A percentile compares a stretch with the other conserved stretches of the same genome.
Conservation (phyloP, 345 rosid species). For the Eucalyptus cloeziana region DNA sequence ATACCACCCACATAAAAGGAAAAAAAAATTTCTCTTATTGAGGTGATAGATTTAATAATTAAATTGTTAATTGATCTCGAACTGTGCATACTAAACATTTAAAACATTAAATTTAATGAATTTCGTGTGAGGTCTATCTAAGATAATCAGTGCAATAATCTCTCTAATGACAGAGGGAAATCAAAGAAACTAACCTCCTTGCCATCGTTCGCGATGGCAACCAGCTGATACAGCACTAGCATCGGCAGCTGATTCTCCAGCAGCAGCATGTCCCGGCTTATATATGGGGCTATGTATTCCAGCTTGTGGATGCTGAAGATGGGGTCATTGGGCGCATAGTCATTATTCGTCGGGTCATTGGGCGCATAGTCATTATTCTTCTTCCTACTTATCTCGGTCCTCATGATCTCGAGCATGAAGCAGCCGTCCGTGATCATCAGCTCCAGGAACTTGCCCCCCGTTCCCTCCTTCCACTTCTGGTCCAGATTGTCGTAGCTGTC, state of each 20-base stretch:
- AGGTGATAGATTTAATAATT: background rate
- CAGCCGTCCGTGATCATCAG: slow-evolving; percentile 47
- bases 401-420: slow-evolving; percentile 38
- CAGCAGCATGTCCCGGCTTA: background rate
- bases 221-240: fast-evolving
- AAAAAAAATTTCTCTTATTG: background rate
- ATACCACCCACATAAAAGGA: background rate
- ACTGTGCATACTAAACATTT: fast-evolving
- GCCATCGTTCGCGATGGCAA: slow-evolving; percentile 1
- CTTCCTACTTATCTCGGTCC: background rate
- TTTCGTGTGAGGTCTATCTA: background rate
- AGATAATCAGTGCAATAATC: background rate
- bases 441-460: background rate
- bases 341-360: slow-evolving; percentile 1
- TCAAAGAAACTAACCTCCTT: background rate
- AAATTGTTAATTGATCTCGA: background rate
- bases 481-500: background rate
- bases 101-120: background rate
- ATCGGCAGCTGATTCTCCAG: background rate
- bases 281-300: slow-evolving; percentile 9
- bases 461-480: background rate
- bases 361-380: slow-evolving; percentile 8
- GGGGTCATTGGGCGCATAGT: slow-evolving; percentile 12
- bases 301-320: slow-evolving; percentile 29
- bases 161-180: fast-evolving